Base-by-base conservation (phyloP, 1,284 basidiomycete genomes). In the Thecaphora frezii region DNA sequence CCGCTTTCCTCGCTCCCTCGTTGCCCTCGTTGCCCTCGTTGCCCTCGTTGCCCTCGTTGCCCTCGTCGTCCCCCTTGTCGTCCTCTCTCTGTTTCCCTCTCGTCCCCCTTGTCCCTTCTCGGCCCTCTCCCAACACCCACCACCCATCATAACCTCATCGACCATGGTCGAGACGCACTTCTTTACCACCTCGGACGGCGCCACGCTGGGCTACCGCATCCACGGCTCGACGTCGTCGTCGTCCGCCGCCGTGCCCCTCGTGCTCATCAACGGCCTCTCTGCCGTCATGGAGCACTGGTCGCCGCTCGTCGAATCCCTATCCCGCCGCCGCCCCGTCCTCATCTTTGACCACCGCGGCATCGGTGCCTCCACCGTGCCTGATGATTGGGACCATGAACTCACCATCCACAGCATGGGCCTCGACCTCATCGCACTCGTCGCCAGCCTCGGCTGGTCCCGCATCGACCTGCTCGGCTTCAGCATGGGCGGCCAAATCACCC, bases 401-500 rank as follows among this genome's bases (percentile, higher is more conserved):
- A 51, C 70, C 16, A 65, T 73, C 22, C 63, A 71, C 30, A 30
- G 46, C 21, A 73, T 77, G 68, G 72, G 65, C 1, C 24, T 65
- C 5, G 76, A 78, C 41, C 56, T 71, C 13, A 50, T 78, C 30
- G 37, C 48, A 1, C 61, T 78, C 25, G 45, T 72, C 2, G 14
- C 25, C 8, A 43, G 58, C 21, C 53, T 78, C 10, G 61, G 58
- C 1, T 56, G 61, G 37, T 18, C 13, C 4, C 46, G 36, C 1
- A 49, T 77, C 16, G 58, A 77, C 41, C 38, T 76, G 1, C 54
- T 78, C 5, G 76, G 76, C 10, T 78, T 71, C 44, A 65, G 58
- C 14, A 78, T 78, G 76, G 76, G 75, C 12, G 76, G 76, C 1
- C 66, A 73, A 30, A 73, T 78, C 19, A 48, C 58, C 3, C 73